Evolutionary conservation across 768 basidiomycete genomes (phyloP), one percentile per base, ranked within the genome.

Genomic region (Mycena alexandri): DNA sequence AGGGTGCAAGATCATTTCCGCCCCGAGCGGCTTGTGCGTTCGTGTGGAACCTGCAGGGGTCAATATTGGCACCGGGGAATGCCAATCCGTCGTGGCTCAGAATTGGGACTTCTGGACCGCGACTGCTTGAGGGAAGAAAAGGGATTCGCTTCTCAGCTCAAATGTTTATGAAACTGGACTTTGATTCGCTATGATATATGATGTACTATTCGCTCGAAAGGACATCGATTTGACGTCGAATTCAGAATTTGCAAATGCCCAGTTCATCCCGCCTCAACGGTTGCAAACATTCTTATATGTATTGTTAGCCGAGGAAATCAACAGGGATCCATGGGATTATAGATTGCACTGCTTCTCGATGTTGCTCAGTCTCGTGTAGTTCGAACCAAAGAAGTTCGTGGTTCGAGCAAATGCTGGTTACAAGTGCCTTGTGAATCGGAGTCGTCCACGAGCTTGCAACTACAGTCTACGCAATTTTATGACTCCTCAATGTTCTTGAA

Each of bases 311-410:
- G n/a, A n/a, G n/a, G n/a, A n/a, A n/a, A n/a, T n/a, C n/a, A n/a
- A n/a, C n/a, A n/a, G n/a, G n/a, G n/a, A n/a, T n/a, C n/a, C n/a
- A n/a, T n/a, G 58, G 48, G 78, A 78, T 3, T 69, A 65, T n/a
- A 76, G 76, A 58, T 80, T 79, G 61, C 79, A 79, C 36, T 63
- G 63, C 11, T 52, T 51, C 64, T 79, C 80, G 61, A 80, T 75
- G 14, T 5, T 17, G 47, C 74, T 75, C 14, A 80, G 66, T 43
- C 65, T 74, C 14, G 54, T 60, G 54, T 79, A 80, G 51, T 79
- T 79, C 9, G 75, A 60, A 33, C 80, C 79, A 65, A 73, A 81
- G 65, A 79, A 79, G 3, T 75, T 77, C 17, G 70, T 68, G 69
- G 65, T 63, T 81, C 79, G 16, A 73, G 70, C 5, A 71, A 57